Base-by-base conservation (phyloP, 2,329 filamentous ascomycete genomes). In the Rutstroemia sp. region DNA sequence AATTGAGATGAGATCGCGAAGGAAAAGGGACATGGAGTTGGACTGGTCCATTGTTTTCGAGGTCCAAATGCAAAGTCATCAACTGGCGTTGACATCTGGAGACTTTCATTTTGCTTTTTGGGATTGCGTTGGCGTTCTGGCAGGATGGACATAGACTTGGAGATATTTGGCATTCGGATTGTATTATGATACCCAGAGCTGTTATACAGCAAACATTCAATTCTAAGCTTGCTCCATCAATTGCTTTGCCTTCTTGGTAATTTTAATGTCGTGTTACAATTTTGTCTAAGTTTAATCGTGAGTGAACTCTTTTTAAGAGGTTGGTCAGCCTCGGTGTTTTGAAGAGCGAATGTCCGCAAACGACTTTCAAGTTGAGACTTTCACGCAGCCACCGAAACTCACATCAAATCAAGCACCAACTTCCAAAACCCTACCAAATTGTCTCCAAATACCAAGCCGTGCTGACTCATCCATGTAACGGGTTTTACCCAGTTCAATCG, bases 111-210 rank as follows among this genome's bases (percentile, higher is more conserved):
- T 44, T 14, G 40, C 16, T 40, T 44, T 16, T 57, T 23, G 4
- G 30, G 21, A 57, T 47, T 23, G 27, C 21, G 17, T 9, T 17
- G 48, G 49, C 42, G 49, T 54, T 38, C 27, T 12, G 27, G 27
- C 27, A 9, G 17, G 17, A 3, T n/a, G 54, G 1, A 16, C 10
- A n/a, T 36, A 36, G 25, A 30, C 9, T 30, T 10, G 27, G 7
- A 30, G 19, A 23, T n/a, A 9, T 47, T 52, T 36, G 47, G 36
- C 27, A 27, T 56, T 27, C 23, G 38, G 39, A 25, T 51, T 52
- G 16, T 56, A 36, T 56, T 55, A 30, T 55, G 52, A 55, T 55
- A 55, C 53, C 53, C 46, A 34, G n/a, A 36, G 46, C 51, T 48
- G 42, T 48, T 34, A 36, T 23, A 6, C 19, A 46, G 19, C 42